Conservation (phyloP, 345 rosid genomes). For the Eucalyptus pauciflora region DNA sequence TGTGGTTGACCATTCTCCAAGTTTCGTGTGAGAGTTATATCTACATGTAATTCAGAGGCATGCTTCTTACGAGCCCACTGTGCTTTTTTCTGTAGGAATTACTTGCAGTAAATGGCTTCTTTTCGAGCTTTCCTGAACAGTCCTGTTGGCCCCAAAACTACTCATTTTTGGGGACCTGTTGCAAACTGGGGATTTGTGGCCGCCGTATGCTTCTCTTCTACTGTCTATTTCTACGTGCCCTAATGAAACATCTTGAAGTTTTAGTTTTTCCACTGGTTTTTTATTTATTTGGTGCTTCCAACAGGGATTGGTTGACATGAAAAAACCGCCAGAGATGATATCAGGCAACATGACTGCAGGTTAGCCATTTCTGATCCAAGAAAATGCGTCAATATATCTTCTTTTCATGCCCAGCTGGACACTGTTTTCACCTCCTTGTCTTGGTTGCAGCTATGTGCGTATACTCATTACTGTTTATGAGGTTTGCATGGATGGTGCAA, state of each 20-base stretch:
- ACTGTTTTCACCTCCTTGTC: background rate
- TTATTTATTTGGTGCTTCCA: background rate
- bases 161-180: conserved; percentile 88
- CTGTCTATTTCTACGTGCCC: background rate
- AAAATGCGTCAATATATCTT: background rate
- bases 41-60: background rate
- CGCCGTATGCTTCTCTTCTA: conserved; percentile 40
- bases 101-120: conserved; percentile 35
- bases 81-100: background rate
- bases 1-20: background rate
- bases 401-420: background rate
- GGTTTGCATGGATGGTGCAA: background rate
- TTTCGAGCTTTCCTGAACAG: conserved; percentile 70
- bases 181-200: conserved; percentile 84
- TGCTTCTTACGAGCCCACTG: background rate
- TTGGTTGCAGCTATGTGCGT: background rate
- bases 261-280: background rate
- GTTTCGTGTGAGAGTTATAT: background rate
- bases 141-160: conserved; percentile 79
- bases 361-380: background rate
- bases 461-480: background rate
- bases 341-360: conserved; percentile 27
- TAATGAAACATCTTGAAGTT: background rate
- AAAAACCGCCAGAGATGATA: conserved; percentile 88
- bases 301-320: conserved; percentile 85